phyloP scores from a whole-genome alignment of 2,329 filamentous ascomycete genomes.

The Hymenoscyphus occultus region DNA sequence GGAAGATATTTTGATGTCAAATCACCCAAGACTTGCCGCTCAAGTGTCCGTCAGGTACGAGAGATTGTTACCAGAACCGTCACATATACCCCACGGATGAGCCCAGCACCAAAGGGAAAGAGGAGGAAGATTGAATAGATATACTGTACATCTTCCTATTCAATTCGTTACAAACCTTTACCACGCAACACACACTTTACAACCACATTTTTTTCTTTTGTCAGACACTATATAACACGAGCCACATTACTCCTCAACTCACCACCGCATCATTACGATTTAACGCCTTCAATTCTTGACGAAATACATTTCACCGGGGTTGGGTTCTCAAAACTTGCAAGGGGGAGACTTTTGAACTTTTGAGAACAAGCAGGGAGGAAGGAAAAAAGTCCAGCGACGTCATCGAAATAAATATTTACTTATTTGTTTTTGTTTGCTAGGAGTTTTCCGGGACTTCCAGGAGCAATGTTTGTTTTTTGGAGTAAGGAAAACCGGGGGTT shows the following conservation, averaged over 20 bases:
- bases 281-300: slow-evolving; percentile 29
- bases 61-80: slow-evolving; percentile 94
- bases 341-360: slow-evolving; percentile 14
- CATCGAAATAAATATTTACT: neutral
- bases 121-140: slow-evolving; percentile 67
- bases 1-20: slow-evolving; percentile 58
- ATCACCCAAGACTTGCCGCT: slow-evolving; percentile 53
- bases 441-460: neutral
- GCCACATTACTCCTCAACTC: neutral
- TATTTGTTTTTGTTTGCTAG: slow-evolving; percentile 8
- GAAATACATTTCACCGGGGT: slow-evolving; percentile 21
- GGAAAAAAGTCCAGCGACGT: neutral
- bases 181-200: slow-evolving; percentile 5
- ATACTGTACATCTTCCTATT: neutral
- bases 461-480: slow-evolving; percentile 3
- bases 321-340: slow-evolving; percentile 3
- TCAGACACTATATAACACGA: slow-evolving; percentile 9
- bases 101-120: slow-evolving; percentile 89
- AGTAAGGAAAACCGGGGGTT: slow-evolving; percentile 6
- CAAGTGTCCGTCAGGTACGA: slow-evolving; percentile 68
- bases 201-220: slow-evolving; percentile 15
- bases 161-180: neutral
- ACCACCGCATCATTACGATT: slow-evolving; percentile 22
- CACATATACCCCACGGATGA: slow-evolving; percentile 83
- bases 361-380: neutral